Evolutionary conservation across 306 rosid species (phyloP).

Genomic region (Gastrolobium villosum): DNA sequence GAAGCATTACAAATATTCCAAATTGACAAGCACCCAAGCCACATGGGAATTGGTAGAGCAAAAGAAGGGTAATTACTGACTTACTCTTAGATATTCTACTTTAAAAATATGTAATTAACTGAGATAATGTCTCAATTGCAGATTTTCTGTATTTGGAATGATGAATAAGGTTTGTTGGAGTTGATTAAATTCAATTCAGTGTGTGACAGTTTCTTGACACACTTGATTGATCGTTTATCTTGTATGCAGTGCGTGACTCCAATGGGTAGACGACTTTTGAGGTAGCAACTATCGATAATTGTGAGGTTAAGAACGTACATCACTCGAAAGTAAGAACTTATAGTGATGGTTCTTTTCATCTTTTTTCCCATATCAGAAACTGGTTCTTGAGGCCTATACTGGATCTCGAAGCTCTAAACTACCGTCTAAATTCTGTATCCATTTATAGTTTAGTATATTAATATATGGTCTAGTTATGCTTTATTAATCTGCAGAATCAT

Average conservation of each 20-base stretch:
- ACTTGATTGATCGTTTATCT: constrained; percentile 44
- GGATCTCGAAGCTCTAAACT: constrained; percentile 84
- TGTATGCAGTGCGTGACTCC: constrained; percentile 86
- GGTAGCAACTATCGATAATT: constrained; percentile 56
- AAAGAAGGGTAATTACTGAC: constrained; percentile 89
- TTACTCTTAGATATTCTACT: constrained; percentile 36
- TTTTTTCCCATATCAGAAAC: constrained; percentile 60
- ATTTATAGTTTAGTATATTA: constrained; percentile 41
- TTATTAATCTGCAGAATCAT: constrained; percentile 22
- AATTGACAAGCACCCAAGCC: constrained; percentile 97
- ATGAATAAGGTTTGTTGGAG: constrained; percentile 84
- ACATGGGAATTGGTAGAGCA: constrained; percentile 98
- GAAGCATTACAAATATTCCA: constrained; percentile 98
- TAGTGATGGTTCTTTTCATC: background rate
- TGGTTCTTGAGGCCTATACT: constrained; percentile 98
- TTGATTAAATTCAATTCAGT: constrained; percentile 45
- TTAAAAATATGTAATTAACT: constrained; percentile 33
- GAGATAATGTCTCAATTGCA: constrained; percentile 55
- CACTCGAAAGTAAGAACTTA: constrained; percentile 7
- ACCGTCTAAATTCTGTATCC: constrained; percentile 93
- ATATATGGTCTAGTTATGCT: constrained; percentile 5
- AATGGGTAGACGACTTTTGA: constrained; percentile 91
- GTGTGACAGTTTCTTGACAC: constrained; percentile 41
- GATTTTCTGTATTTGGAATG: constrained; percentile 98
- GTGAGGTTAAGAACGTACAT: constrained; percentile 4